These are phyloP conservation scores for Inga oerstediana DNA, from an alignment of 306 rosid genomes.

Conservation along the genomic window DNA sequence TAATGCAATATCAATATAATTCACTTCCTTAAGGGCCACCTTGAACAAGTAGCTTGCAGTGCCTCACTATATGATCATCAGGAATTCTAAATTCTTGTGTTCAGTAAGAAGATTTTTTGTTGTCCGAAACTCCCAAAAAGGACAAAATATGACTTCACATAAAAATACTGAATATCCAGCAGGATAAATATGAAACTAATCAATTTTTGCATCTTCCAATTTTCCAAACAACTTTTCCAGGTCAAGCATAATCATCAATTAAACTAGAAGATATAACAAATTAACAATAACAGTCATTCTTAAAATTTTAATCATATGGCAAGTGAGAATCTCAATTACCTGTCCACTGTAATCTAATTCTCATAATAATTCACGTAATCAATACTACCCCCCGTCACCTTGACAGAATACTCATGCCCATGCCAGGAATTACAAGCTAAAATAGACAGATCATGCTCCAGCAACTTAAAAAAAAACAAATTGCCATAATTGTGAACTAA, in stretches of 20 bases:
- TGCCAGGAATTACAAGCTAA: constrained; percentile 3
- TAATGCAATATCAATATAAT: constrained; percentile 19
- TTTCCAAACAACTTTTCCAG: constrained; percentile 21
- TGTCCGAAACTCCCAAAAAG: background rate
- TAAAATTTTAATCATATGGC: constrained; percentile 1
- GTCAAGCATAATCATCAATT: constrained; percentile 10
- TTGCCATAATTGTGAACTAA: constrained; percentile 28
- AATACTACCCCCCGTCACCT: background rate
- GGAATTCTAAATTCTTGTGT: constrained; percentile 9
- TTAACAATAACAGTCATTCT: constrained; percentile 16
- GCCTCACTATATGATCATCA: constrained; percentile 14
- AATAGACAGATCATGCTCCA: constrained; percentile 11
- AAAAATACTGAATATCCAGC: constrained; percentile 16
- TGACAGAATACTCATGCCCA: background rate
- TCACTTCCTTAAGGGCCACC: constrained; percentile 17
- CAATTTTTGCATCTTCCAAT: constrained; percentile 5
- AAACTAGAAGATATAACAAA: constrained; percentile 2
- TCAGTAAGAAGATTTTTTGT: constrained; percentile 27
- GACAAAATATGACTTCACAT: background rate
- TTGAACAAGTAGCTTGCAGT: constrained; percentile 11
- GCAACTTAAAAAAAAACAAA: constrained; percentile 24
- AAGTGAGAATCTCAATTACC: constrained; percentile 17
- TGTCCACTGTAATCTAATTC: constrained; percentile 23
- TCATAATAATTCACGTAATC: constrained; percentile 21
- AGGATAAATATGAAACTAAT: background rate